Base-by-base conservation (phyloP, 2,329 filamentous ascomycete genomes). In the Elsinoe ampelina region DNA sequence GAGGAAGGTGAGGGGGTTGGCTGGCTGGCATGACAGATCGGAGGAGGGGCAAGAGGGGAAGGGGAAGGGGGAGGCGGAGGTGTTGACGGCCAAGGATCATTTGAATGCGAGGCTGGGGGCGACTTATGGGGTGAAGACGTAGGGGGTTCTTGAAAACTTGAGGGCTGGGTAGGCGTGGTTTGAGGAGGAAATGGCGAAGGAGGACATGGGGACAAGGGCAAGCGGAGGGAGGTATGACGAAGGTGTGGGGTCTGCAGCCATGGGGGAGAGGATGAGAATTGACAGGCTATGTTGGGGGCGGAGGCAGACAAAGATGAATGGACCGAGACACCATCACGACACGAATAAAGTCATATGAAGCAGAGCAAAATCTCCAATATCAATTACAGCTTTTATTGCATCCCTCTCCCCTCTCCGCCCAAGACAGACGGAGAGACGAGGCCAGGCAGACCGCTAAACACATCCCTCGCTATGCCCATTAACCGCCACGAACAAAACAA, bases 31-130 rank as follows among this genome's bases (percentile, higher is more conserved):
- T n/a, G n/a, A n/a, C n/a, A 17, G 4, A 30, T 5, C 4, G 26
- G 7, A 5, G 7, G 26, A 30, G 12, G 47, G 26, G 30, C 5
- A 3, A 15, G 35, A 17, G 8, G 19, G 30, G 5, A 3, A 15
- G n/a, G 30, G 8, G 34, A 70, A 71, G 32, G 72, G 73, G 60
- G 71, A 72, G 32, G 72, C 73, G 60, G 71, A 72, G 69, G 70
- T 75, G 12, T 68, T 83, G 63, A 84, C 81, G 32, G 81, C 81
- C 1, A 73, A 71, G 60, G 77, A 81, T 64, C 81, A 85, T 75
- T 67, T 85, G 67, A 74, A 77, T 63, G 71, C 75, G 58, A 71
- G 81, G 59, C 65, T 84, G 65, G 76, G 74, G 54, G 80, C 80
- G 19, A 84, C 82, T 1, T 84, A 84, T 72, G 76, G 73, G 19